Evolutionary conservation across 2,329 filamentous ascomycete genomes (phyloP), one percentile per base, ranked within the genome.

Genomic region (Verticillium nonalfalfae): DNA sequence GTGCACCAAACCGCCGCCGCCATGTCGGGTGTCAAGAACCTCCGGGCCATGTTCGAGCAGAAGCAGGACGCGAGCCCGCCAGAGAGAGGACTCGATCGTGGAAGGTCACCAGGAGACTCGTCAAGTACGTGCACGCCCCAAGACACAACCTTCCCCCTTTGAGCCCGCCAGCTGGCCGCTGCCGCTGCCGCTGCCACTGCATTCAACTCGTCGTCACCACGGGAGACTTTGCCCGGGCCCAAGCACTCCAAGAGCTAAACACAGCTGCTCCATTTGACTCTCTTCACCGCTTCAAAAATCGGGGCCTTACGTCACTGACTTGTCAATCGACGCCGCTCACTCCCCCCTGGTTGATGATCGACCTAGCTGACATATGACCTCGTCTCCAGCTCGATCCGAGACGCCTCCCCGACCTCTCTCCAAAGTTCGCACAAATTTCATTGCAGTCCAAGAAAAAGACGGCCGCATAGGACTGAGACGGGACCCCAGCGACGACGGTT

Each of bases 21-120:
- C 70, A 87, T 86, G 84, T 87, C 86, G 71, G 86, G 84, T 70
- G 88, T 91, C 70, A 88, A 82, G 77, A 90, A 90, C 77, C 85
- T 93, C 67, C 83, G 89, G 69, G 90, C 90, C 71, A 91, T 90
- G 83, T 93, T 93, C 73, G 90, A 93, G 80, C 85, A 86, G 72
- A 90, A 86, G 75, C 85, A 82, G 72, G 84, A 85, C 67, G 79
- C 80, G 62, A 88, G 84, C 68, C 83, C 86, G 66, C 85, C 87
- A 10, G 58, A 59, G 14, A 59, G 39, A 58, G 58, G 58, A 14
- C 21, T 34, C 15, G 88, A 89, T 65, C 82, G 89, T 78, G 90
- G 89, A 64, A 82, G 89, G 73, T 89, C 87, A 62, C 88, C 88
- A 60, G 85, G 81, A 65, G 75, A 75, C 64, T 75, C 72, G 65